Base-by-base conservation (phyloP, 2,329 filamentous ascomycete species). In the Stagonosporopsis rhizophila region DNA sequence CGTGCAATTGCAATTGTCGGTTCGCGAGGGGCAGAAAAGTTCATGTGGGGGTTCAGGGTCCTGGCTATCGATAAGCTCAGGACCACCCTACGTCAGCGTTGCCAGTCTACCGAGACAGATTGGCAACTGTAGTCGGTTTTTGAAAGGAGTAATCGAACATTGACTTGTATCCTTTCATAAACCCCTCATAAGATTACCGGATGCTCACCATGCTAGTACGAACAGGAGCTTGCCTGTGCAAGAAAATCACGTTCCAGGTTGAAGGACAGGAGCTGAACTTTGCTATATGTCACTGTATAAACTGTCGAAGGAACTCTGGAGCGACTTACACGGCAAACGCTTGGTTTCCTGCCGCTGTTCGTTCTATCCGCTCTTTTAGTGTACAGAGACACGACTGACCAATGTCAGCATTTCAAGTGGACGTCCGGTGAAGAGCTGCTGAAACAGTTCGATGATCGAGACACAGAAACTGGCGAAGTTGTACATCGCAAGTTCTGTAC, bases 31-130 rank as follows among this genome's bases (percentile, higher is more conserved):
- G 47, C 42, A 52, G 47, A 47, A 56, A 41, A 40, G 32, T 56
- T 56, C 48, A 39, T 19, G 53, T 47, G 47, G 53, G 39, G 53
- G 27, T 39, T 35, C 47, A 56, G 53, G 53, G 53, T 56, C 47
- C 42, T 51, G 22, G 47, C 40, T 40, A 23, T 9, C 28, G 41
- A 22, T 52, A 28, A 19, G 19, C 17, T 38, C 14, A 39, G 14
- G 11, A 12, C 6, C 12, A 32, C 20, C 28, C 12, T 47, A 53
- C 44, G 51, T 53, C 51, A 53, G 37, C 37, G 44, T 20, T 30
- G 27, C 11, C 41, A 19, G 14, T 23, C 40, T 42, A 17, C 15
- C 23, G 9, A 6, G 6, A 27, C 17, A 8, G 30, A 32, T 15
- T 14, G 12, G 30, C 6, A n/a, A 2, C 30, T 32, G 7, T 15